Conservation (phyloP, 768 basidiomycete genomes). For the Lactarius psammicola region DNA sequence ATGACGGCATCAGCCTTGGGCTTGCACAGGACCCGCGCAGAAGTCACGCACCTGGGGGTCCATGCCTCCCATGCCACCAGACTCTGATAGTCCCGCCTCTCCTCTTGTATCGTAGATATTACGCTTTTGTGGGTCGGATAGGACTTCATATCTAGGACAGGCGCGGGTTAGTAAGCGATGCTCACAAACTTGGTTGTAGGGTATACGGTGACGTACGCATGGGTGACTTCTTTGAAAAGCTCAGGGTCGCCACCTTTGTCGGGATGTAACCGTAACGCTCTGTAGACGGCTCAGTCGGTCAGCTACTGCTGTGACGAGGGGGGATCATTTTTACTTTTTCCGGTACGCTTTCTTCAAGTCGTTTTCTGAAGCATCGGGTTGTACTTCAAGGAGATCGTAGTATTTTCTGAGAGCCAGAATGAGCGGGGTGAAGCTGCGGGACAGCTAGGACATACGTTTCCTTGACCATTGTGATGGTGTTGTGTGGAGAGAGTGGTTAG, state of each 20-base stretch:
- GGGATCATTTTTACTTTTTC: constrained; percentile 63
- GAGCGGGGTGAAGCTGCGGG: constrained; percentile 4
- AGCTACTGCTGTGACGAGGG: constrained; percentile 7
- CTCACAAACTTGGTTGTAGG: constrained; percentile 16
- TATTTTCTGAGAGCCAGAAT: constrained; percentile 57
- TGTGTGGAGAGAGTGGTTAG: constrained; percentile 23
- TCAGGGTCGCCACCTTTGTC: constrained; percentile 98
- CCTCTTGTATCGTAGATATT: constrained; percentile 85
- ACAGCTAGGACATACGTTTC: constrained; percentile 52
- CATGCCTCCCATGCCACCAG: constrained; percentile 92
- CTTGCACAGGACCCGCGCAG: background rate
- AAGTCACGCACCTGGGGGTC: constrained; percentile 75
- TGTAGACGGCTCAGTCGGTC: constrained; percentile 34
- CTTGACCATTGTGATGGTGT: constrained; percentile 53
- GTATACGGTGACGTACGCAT: constrained; percentile 66
- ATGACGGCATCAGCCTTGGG: background rate
- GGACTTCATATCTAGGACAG: constrained; percentile 77
- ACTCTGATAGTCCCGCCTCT: constrained; percentile 85
- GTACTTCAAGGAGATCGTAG: constrained; percentile 89
- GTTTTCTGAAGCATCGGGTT: constrained; percentile 70
- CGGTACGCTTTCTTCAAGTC: constrained; percentile 96
- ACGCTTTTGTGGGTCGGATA: constrained; percentile 85
- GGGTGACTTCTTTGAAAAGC: constrained; percentile 95
- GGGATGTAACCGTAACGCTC: constrained; percentile 82
- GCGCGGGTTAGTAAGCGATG: constrained; percentile 18